Evolutionary conservation across 129 eudicot genomes (phyloP), one percentile per base, ranked within the genome.

Genomic region (Flaveria bidentis): DNA sequence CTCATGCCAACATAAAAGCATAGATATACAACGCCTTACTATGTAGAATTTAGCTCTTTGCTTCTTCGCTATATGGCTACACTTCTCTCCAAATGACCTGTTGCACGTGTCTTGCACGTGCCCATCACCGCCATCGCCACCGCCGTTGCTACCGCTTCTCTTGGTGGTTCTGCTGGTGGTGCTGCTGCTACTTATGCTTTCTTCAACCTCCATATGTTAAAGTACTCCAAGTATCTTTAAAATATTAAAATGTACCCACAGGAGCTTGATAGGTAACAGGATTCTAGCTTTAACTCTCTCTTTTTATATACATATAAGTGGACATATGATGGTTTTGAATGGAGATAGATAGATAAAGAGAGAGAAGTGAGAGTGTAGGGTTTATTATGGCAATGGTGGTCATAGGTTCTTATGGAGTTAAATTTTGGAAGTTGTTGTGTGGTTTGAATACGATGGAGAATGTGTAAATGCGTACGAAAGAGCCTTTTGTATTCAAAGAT

Each of bases 31-130:
- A 3, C 96, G 87, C 45, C 96, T 77, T 51, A 90, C 80, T 79
- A 90, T 90, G 78, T 90, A 90, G 70, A 90, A 90, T 76, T 88
- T 90, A 49, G 96, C 87, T 61, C 91, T 72, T 78, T 90, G 96
- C 69, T 84, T 86, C 89, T 86, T 90, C 12, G 90, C 93, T 56
- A 85, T 17, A 66, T 86, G 89, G 17, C 93, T 83, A 69, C 96
- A 90, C 50, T 82, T 90, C 74, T 88, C 52, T 1, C 93, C 85
- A 30, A 90, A 86, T 25, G 91, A 25, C 65, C 51, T 84, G 55
- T 81, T 82, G 85, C 76, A 49, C 50, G 78, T 46, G 50, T 83
- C 49, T 57, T 78, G 86, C 76, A 9, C 58, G 64, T 62, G 63
- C 33, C 79, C 60, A 16, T 46, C 82, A 2, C 17, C 76, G 9